Evolutionary conservation across 192 early-diverging fungal genomes (phyloP).

Genomic region (Coemansia sp.): DNA sequence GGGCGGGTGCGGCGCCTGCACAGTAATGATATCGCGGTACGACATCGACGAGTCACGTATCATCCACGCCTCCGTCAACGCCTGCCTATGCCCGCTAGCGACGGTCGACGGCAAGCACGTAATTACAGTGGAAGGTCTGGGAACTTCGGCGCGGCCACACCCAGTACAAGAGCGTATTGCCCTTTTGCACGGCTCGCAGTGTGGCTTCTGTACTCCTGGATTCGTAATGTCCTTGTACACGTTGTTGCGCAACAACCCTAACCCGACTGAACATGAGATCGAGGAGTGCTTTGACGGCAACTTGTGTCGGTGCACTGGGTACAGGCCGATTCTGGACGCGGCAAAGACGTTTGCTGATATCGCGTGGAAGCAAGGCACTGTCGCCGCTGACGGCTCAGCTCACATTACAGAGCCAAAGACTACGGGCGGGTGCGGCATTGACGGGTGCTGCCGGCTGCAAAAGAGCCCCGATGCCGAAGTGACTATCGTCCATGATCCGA

Average conservation of each 20-base stretch:
- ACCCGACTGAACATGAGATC: slow-evolving; percentile 68
- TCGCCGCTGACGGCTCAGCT: slow-evolving; percentile 20
- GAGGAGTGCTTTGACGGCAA: slow-evolving; percentile 89
- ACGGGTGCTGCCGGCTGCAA: slow-evolving; percentile 58
- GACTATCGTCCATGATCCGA: slow-evolving; percentile 2
- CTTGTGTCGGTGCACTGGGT: slow-evolving; percentile 90
- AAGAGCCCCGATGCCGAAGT: not conserved
- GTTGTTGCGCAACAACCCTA: slow-evolving; percentile 72
- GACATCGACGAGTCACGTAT: slow-evolving; percentile 50
- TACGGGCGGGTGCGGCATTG: slow-evolving; percentile 38
- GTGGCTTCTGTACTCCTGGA: slow-evolving; percentile 91
- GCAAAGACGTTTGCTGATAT: slow-evolving; percentile 66
- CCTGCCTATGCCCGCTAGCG: slow-evolving; percentile 74
- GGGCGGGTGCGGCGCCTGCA: slow-evolving; percentile 79
- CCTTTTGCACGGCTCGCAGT: slow-evolving; percentile 76
- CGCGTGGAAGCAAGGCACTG: slow-evolving; percentile 48
- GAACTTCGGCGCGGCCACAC: slow-evolving; percentile 67
- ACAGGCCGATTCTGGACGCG: slow-evolving; percentile 83
- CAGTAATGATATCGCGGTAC: slow-evolving; percentile 72
- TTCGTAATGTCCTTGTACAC: slow-evolving; percentile 89
- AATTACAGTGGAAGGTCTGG: slow-evolving; percentile 81
- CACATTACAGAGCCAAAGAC: slow-evolving; percentile 16
- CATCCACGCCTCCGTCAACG: slow-evolving; percentile 59
- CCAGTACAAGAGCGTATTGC: slow-evolving; percentile 80
- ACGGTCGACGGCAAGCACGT: slow-evolving; percentile 80